A percentile compares a stretch with the other conserved stretches of the same genome.
These are phyloP conservation scores for Solanum corneliomulleri DNA, from an alignment of 257 asterid genomes.

Conservation along the genomic window DNA sequence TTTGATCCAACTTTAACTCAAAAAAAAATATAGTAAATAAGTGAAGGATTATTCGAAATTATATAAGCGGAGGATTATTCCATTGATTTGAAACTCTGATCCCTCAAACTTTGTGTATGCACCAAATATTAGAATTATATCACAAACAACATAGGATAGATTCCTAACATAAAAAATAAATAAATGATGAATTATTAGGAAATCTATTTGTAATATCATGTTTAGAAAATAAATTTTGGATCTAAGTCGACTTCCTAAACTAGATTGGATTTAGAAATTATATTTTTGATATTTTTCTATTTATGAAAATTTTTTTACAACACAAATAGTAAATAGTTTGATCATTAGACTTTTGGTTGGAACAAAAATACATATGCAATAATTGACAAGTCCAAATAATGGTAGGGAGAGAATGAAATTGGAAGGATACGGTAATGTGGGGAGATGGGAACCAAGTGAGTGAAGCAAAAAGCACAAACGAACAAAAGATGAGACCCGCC, in stretches of 20 bases:
- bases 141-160: not conserved
- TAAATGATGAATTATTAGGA: accelerated
- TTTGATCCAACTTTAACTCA: no score
- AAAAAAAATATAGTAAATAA: no score
- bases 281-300: not conserved
- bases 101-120: not conserved
- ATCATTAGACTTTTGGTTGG: not conserved
- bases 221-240: no score
- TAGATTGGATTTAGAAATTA: no score
- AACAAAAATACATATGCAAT: not conserved
- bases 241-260: not conserved
- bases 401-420: slow-evolving; percentile 10
- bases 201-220: no score
- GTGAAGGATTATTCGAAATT: no score
- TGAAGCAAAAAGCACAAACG: slow-evolving; percentile 6
- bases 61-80: not conserved
- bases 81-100: not conserved
- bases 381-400: slow-evolving; percentile 13
- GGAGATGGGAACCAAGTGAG: slow-evolving; percentile 23
- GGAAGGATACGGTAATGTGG: not conserved
- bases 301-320: accelerated
- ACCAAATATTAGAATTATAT: no score
- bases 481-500: slow-evolving; percentile 3
- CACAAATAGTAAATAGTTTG: not conserved
- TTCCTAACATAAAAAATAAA: no score